Conservation (phyloP, 2,329 filamentous ascomycete species). For the Penicillium sp. region DNA sequence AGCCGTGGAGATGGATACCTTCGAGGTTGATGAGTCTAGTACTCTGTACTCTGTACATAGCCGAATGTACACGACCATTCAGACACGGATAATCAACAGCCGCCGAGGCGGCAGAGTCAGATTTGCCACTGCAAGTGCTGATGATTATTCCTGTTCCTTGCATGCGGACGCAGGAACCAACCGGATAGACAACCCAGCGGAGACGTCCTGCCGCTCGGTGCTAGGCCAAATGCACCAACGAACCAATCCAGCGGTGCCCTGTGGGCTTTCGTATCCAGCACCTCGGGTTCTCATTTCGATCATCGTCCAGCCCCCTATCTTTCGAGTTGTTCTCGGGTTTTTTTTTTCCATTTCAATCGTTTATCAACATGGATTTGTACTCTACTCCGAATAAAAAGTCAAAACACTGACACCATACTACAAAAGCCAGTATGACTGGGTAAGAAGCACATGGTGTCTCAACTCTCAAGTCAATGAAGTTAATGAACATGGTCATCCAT, state of each 20-base stretch:
- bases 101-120: slow-evolving; percentile 1
- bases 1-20: too few species aligned
- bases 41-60: neutral
- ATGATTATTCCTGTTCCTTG: slow-evolving; percentile 23
- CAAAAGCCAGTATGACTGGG: neutral
- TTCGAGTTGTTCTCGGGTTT: neutral
- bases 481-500: neutral
- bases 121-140: slow-evolving; percentile 12
- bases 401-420: too few species aligned
- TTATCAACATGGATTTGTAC: neutral
- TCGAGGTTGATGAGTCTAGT: too few species aligned
- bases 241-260: slow-evolving; percentile 5
- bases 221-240: slow-evolving; percentile 6
- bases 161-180: slow-evolving; percentile 19
- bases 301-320: slow-evolving; percentile 15
- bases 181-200: slow-evolving; percentile 16
- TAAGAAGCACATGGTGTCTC: neutral
- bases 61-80: neutral
- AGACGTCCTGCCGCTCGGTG: slow-evolving; percentile 24
- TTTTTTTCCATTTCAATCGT: slow-evolving; percentile 1
- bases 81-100: neutral
- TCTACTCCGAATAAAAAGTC: too few species aligned
- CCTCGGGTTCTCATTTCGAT: slow-evolving; percentile 20
- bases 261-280: slow-evolving; percentile 8
- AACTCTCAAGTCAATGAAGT: neutral